Conservation (phyloP, 2,329 filamentous ascomycete genomes). For the Botryotinia globosa region DNA sequence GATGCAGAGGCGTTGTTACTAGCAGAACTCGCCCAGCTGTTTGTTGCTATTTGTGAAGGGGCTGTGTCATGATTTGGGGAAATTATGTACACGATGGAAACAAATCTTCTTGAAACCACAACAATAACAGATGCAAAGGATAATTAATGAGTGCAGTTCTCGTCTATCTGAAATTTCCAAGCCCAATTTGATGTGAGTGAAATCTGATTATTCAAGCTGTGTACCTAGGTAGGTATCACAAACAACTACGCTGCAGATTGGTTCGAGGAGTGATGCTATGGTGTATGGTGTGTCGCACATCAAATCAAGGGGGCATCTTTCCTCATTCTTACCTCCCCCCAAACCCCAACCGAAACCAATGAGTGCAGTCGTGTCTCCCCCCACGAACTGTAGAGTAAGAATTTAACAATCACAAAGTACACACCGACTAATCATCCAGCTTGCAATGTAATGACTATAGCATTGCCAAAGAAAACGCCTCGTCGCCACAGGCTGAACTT, state of each 20-base stretch:
- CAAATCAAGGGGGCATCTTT: neutral
- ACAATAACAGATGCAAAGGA: neutral
- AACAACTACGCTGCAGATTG: neutral
- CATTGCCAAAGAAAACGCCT: neutral
- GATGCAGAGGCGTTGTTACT: conserved; percentile 5
- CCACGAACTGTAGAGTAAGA: neutral
- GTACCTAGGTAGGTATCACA: neutral
- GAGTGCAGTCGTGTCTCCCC: neutral
- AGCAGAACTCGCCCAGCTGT: neutral
- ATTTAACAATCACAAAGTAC: neutral
- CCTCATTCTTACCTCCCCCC: neutral
- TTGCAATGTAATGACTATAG: neutral
- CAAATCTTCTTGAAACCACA: neutral
- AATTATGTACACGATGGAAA: conserved; percentile 1
- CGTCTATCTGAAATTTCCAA: neutral
- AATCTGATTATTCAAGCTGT: neutral
- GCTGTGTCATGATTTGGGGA: conserved; percentile 13
- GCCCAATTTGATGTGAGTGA: neutral
- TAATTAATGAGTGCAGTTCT: neutral
- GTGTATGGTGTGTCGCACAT: neutral
- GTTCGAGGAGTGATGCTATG: neutral
- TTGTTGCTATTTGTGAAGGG: conserved; percentile 20
- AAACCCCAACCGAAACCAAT: neutral
- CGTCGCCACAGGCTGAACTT: neutral
- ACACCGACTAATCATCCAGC: neutral